These are phyloP conservation scores for Sequoiadendron giganteum DNA, from an alignment of 75 land plant genomes.

Conservation along the genomic window DNA sequence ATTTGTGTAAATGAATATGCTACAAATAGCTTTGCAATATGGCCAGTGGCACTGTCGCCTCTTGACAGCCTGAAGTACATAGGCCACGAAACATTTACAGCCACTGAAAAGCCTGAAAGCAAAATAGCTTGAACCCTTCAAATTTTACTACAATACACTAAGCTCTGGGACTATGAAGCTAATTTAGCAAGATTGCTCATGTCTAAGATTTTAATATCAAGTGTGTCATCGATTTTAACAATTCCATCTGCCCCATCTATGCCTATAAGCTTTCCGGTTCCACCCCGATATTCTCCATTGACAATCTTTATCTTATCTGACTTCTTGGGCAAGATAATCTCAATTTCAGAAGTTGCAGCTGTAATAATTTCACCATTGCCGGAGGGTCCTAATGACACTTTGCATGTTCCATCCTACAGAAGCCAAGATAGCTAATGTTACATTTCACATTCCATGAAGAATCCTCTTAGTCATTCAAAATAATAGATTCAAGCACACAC, in stretches of 20 bases:
- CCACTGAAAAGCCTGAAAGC: background rate
- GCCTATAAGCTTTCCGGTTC: constrained; percentile 86
- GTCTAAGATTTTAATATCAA: constrained; percentile 88
- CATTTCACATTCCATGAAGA: background rate
- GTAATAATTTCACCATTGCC: constrained; percentile 72
- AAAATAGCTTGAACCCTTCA: background rate
- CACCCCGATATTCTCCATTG: constrained; percentile 72
- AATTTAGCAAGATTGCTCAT: constrained; percentile 71
- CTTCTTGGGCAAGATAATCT: constrained; percentile 76
- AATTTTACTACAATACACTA: constrained; percentile 1
- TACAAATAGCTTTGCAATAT: background rate
- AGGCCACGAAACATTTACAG: constrained; percentile 2
- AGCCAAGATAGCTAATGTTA: background rate
- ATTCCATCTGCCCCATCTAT: constrained; percentile 92
- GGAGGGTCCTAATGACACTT: constrained; percentile 58
- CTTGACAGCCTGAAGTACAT: background rate
- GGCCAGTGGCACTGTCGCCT: background rate
- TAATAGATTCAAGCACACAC: background rate
- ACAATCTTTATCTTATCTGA: constrained; percentile 83
- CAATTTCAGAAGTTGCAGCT: constrained; percentile 62
- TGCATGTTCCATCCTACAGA: constrained; percentile 83
- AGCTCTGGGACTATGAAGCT: constrained; percentile 19
- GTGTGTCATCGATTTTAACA: constrained; percentile 75
- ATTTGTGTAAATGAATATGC: constrained; percentile 5
- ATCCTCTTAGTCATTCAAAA: background rate